Percentiles rank a stretch among this genome's conserved stretches.
These are phyloP conservation scores for Pleurotus pulmonarius DNA, from an alignment of 768 basidiomycete species.

Conservation along the genomic window DNA sequence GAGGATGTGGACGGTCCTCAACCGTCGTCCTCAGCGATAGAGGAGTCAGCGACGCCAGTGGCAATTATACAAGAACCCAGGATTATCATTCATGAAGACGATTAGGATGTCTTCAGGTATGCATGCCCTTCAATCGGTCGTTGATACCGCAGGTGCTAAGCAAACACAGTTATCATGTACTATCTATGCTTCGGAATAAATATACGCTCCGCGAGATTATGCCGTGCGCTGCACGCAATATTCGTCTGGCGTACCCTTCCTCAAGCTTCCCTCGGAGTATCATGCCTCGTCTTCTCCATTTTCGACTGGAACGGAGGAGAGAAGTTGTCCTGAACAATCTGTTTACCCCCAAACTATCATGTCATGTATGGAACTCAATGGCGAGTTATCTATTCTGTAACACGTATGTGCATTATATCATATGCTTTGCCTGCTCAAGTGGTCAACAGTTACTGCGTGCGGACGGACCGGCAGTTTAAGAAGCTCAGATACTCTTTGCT, in stretches of 20 bases:
- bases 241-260: too few species aligned
- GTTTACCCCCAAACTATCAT: too few species aligned
- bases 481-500: background rate
- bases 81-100: conserved; percentile 51
- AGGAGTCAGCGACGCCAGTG: background rate
- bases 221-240: too few species aligned
- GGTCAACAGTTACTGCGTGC: too few species aligned
- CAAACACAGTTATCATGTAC: background rate
- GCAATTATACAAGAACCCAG: conserved; percentile 28
- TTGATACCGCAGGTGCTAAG: background rate
- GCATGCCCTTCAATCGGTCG: background rate
- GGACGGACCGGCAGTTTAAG: background rate
- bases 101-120: conserved; percentile 19
- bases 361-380: too few species aligned
- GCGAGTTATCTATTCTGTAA: too few species aligned
- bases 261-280: too few species aligned
- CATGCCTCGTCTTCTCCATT: too few species aligned
- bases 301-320: too few species aligned
- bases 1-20: conserved; percentile 7
- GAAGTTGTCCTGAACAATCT: too few species aligned
- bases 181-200: background rate
- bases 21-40: background rate
- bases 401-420: background rate
- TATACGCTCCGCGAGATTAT: too few species aligned
- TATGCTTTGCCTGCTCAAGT: too few species aligned